Base-by-base conservation (phyloP, 768 basidiomycete genomes). In the Udeniomyces megalosporus region DNA sequence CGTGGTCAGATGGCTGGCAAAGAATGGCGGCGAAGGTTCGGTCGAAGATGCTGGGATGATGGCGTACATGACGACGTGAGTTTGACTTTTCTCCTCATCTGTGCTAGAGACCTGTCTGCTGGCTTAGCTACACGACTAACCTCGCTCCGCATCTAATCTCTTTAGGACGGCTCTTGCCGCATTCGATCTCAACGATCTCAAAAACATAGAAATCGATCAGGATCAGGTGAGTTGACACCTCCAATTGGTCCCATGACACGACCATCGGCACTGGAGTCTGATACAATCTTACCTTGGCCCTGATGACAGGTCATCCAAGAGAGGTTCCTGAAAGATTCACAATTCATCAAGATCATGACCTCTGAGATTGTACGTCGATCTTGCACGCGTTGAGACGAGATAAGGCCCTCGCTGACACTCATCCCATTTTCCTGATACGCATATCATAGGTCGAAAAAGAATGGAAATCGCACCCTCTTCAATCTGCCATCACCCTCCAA, bases 401-500 rank as follows among this genome's bases (percentile, higher is more conserved):
- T n/a, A 64, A 42, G 46, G 55, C 50, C 45, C 34, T 47, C 29
- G 29, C 57, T 20, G 44, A 66, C 47, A 34, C 53, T 45, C 52
- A 46, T 34, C 68, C 58, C 71, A 68, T 61, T 75, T 77, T 15
- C 69, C 78, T 79, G 2, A 73, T 77, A 34, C 35, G 17, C 14
- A 52, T 28, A 17, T n/a, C 42, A 6, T 29, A 65, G 63, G 58
- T 65, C 50, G 57, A 60, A 17, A 53, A 42, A 22, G 58, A 47
- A 17, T 90, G 88, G 87, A 83, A 78, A 58, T 82, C 84, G 22
- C 74, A 78, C 1, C 82, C 82, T 1, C 73, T 93, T 17, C 86
- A 84, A 69, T 83, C 87, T 0, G 78, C 80, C 1, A 69, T 91
- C 5, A 73, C 85, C n/a, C 78, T 95, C 44, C 87, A 88, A 69